Evolutionary conservation across 352 stramenopile genomes (phyloP).

Genomic region (Elongisporangium undulatum): DNA sequence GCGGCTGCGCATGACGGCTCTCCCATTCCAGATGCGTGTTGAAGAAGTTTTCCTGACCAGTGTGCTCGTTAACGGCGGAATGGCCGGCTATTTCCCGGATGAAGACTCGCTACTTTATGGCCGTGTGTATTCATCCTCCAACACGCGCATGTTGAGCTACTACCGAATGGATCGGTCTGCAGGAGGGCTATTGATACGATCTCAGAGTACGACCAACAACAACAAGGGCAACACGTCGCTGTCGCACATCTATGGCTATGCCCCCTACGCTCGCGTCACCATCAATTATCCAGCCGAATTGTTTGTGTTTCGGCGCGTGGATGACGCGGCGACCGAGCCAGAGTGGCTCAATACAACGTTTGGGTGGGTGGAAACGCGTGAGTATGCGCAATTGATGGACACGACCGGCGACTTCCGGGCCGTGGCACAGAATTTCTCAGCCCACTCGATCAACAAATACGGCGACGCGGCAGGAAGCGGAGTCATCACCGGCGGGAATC

Average conservation of each 20-base stretch:
- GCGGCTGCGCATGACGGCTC: conserved; percentile 58
- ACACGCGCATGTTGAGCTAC: conserved; percentile 68
- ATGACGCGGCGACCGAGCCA: conserved; percentile 44
- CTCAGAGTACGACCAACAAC: conserved; percentile 66
- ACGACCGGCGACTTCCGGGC: conserved; percentile 59
- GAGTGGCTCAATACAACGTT: conserved; percentile 65
- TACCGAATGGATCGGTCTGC: conserved; percentile 70
- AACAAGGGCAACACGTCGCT: conserved; percentile 68
- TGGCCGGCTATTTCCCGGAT: conserved; percentile 66
- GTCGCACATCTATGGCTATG: conserved; percentile 35
- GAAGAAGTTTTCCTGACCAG: conserved; percentile 55
- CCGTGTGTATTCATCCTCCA: conserved; percentile 58
- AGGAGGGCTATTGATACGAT: conserved; percentile 63
- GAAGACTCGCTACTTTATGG: conserved; percentile 63
- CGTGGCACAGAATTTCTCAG: conserved; percentile 53
- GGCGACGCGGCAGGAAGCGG: conserved; percentile 51
- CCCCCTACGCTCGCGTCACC: conserved; percentile 60
- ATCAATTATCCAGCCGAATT: conserved; percentile 73
- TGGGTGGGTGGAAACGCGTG: conserved; percentile 51
- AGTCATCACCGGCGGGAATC: conserved; percentile 59
- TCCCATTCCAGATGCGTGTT: conserved; percentile 70
- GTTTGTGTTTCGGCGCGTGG: conserved; percentile 66
- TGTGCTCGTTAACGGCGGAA: conserved; percentile 52
- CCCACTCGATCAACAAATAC: conserved; percentile 70
- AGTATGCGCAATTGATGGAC: conserved; percentile 64